Percentiles rank a stretch among this genome's conserved stretches.
Evolutionary conservation across 2,329 filamentous ascomycete genomes (phyloP).

Genomic region (Stromatinia cepivora): DNA sequence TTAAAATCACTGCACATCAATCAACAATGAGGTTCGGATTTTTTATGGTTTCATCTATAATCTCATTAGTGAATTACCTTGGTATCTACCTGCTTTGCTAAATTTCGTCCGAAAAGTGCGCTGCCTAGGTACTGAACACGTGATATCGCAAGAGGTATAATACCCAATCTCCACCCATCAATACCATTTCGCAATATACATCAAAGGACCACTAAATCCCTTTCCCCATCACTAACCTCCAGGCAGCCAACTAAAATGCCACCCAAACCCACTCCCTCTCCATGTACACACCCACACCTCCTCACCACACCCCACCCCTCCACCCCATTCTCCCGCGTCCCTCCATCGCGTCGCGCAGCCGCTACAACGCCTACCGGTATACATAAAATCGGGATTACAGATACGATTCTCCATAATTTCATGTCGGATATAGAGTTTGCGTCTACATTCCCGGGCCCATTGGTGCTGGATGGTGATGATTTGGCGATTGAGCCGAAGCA

Average conservation of each 20-base stretch:
- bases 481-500: conserved; percentile 31
- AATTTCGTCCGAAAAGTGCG: too few species aligned
- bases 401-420: not conserved
- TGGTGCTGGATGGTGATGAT: conserved; percentile 35
- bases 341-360: conserved; percentile 20
- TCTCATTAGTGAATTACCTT: too few species aligned
- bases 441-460: conserved; percentile 32
- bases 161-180: too few species aligned
- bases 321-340: not conserved
- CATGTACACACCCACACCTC: conserved; percentile 1
- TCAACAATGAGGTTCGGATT: too few species aligned
- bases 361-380: conserved; percentile 21
- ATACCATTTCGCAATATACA: too few species aligned
- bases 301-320: conserved; percentile 1
- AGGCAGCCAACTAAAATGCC: not conserved
- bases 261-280: not conserved
- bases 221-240: accelerated
- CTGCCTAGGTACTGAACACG: too few species aligned
- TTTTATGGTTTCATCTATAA: too few species aligned
- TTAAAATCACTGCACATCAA: too few species aligned
- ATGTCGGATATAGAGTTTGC: not conserved
- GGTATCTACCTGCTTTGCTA: too few species aligned
- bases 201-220: too few species aligned
- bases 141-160: too few species aligned
- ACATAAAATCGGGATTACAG: not conserved